These are phyloP conservation scores for Boletus speciosus DNA, from an alignment of 768 basidiomycete genomes.

Conservation along the genomic window DNA sequence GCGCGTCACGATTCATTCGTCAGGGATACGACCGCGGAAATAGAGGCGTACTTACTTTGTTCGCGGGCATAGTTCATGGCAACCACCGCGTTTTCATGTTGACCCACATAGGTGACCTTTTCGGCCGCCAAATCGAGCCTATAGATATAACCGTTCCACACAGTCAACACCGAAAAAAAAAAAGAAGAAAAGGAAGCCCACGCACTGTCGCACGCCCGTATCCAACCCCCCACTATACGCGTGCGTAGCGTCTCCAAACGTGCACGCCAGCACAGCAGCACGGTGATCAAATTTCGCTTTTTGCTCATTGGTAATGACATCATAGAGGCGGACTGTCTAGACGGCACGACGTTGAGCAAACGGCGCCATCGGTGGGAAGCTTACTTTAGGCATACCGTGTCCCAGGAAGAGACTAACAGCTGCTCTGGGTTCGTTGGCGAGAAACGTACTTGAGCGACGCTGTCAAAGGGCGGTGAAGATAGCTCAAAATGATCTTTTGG, in stretches of 20 bases:
- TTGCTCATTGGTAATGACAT: conserved; percentile 54
- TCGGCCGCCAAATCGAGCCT: conserved; percentile 75
- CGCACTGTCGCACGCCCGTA: conserved; percentile 74
- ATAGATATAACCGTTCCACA: neutral
- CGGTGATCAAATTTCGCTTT: conserved; percentile 85
- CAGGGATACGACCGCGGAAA: neutral
- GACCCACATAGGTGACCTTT: conserved; percentile 69
- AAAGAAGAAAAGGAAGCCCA: neutral
- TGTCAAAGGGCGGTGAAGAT: conserved; percentile 77
- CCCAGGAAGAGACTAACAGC: conserved; percentile 87
- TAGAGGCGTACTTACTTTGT: conserved; percentile 59
- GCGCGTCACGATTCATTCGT: neutral
- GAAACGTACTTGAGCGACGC: conserved; percentile 76
- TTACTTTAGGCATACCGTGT: conserved; percentile 47
- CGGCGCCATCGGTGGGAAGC: neutral
- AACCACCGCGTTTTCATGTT: conserved; percentile 78
- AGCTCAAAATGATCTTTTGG: conserved; percentile 40
- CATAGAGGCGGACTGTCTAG: conserved; percentile 61
- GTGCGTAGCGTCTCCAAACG: conserved; percentile 61
- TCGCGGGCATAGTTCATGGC: conserved; percentile 68
- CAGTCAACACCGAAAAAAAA: neutral
- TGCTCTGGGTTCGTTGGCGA: conserved; percentile 77
- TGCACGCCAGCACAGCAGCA: conserved; percentile 82
- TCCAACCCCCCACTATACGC: conserved; percentile 89
- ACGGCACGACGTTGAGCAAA: conserved; percentile 32